phyloP scores from a whole-genome alignment of 768 basidiomycete genomes.

The Trametopsis cervina region DNA sequence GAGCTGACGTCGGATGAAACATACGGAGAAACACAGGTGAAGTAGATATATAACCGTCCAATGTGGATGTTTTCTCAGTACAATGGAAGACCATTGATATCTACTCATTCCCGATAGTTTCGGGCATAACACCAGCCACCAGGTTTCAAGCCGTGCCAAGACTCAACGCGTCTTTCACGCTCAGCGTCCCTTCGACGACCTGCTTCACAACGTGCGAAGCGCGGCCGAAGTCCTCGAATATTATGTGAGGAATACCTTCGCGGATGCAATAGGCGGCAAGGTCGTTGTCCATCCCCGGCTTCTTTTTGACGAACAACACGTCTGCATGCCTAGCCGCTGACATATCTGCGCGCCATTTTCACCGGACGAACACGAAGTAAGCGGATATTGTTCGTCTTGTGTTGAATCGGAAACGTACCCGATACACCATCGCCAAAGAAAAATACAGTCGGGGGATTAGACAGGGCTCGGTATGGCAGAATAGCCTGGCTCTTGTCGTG shows the following conservation, averaged over 20 bases:
- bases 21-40: too few species aligned
- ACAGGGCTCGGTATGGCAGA: conserved; percentile 74
- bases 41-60: too few species aligned
- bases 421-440: conserved; percentile 99
- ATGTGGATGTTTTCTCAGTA: too few species aligned
- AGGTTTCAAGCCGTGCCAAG: conserved; percentile 10
- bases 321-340: conserved; percentile 92
- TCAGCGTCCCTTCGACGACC: conserved; percentile 68
- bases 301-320: conserved; percentile 89
- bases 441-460: conserved; percentile 73
- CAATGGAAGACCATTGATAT: too few species aligned
- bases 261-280: conserved; percentile 75
- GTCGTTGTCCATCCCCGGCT: conserved; percentile 75
- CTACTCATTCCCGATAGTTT: too few species aligned
- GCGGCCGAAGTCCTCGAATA: conserved; percentile 66
- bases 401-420: too few species aligned
- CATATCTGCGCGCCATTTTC: conserved; percentile 50
- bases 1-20: too few species aligned
- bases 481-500: conserved; percentile 98
- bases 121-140: too few species aligned
- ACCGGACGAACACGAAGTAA: neutral
- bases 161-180: conserved; percentile 42
- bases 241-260: conserved; percentile 71
- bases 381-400: too few species aligned
- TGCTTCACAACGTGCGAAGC: conserved; percentile 54